A percentile compares a stretch with the other conserved stretches of the same genome.
These are phyloP conservation scores for Pseudogymnoascus sp. DNA, from an alignment of 2,329 filamentous ascomycete genomes.

Conservation along the genomic window DNA sequence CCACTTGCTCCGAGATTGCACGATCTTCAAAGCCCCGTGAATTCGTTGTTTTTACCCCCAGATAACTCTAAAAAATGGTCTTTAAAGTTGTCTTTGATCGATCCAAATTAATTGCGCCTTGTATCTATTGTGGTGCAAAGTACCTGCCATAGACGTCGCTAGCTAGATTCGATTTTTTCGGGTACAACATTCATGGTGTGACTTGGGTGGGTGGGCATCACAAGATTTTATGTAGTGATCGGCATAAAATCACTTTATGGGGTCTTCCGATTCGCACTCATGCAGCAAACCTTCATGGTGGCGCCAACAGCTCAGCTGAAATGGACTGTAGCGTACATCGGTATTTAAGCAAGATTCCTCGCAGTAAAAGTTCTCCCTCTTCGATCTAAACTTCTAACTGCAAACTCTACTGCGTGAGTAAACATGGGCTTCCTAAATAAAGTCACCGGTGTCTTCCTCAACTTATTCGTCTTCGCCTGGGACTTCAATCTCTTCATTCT, in stretches of 20 bases:
- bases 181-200: background rate
- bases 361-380: background rate
- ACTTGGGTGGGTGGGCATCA: background rate
- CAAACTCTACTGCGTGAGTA: background rate
- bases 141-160: background rate
- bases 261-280: background rate
- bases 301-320: conserved; percentile 1
- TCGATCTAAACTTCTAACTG: background rate
- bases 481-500: conserved; percentile 31
- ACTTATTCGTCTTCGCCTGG: conserved; percentile 31
- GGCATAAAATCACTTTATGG: background rate
- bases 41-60: background rate
- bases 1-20: background rate
- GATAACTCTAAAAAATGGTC: background rate
- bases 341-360: background rate
- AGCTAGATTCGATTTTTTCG: background rate
- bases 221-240: background rate
- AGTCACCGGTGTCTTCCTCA: conserved; percentile 22
- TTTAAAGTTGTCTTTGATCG: background rate
- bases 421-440: background rate
- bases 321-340: background rate
- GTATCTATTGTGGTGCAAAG: background rate
- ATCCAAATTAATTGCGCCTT: background rate
- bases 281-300: background rate
- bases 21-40: background rate